phyloP scores from a whole-genome alignment of 2,329 filamentous ascomycete species.

The Endocalyx cinctus region DNA sequence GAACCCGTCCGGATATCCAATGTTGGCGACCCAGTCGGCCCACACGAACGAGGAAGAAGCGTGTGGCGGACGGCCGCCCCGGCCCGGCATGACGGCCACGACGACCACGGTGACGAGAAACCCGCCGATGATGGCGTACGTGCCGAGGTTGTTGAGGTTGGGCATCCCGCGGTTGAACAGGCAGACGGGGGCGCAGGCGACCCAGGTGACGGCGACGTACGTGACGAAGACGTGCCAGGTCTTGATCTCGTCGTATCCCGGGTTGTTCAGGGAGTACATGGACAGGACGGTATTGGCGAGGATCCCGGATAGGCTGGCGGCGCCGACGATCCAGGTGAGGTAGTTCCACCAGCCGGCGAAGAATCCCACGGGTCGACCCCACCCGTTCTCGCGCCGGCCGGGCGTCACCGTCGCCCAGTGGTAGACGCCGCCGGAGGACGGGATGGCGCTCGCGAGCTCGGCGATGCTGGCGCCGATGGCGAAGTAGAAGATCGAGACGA shows the following conservation, averaged over 20 bases:
- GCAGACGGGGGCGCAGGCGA: slow-evolving; percentile 37
- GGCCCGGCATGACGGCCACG: slow-evolving; percentile 44
- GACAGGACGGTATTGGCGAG: slow-evolving; percentile 37
- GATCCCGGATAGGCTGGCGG: slow-evolving; percentile 36
- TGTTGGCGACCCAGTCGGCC: slow-evolving; percentile 33
- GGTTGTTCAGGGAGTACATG: slow-evolving; percentile 39
- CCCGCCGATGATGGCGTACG: slow-evolving; percentile 47
- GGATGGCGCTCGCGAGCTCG: slow-evolving; percentile 57
- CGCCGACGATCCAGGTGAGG: slow-evolving; percentile 36
- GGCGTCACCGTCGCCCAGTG: slow-evolving; percentile 58
- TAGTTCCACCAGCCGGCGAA: slow-evolving; percentile 44
- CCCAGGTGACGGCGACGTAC: slow-evolving; percentile 36
- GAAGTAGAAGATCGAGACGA: slow-evolving; percentile 49
- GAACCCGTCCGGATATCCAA: slow-evolving; percentile 39
- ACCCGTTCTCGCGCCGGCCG: slow-evolving; percentile 35
- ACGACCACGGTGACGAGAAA: slow-evolving; percentile 52
- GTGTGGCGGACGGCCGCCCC: slow-evolving; percentile 20
- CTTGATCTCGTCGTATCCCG: slow-evolving; percentile 29
- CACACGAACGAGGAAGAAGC: slow-evolving; percentile 35
- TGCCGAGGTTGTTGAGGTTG: slow-evolving; percentile 47
- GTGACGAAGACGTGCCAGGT: slow-evolving; percentile 40
- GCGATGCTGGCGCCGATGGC: slow-evolving; percentile 54
- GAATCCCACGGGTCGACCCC: slow-evolving; percentile 46
- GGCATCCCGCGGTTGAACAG: slow-evolving; percentile 52
- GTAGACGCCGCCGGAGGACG: slow-evolving; percentile 57